Evolutionary conservation across 352 stramenopile species (phyloP).

Genomic region (Globisporangium sylvaticum): DNA sequence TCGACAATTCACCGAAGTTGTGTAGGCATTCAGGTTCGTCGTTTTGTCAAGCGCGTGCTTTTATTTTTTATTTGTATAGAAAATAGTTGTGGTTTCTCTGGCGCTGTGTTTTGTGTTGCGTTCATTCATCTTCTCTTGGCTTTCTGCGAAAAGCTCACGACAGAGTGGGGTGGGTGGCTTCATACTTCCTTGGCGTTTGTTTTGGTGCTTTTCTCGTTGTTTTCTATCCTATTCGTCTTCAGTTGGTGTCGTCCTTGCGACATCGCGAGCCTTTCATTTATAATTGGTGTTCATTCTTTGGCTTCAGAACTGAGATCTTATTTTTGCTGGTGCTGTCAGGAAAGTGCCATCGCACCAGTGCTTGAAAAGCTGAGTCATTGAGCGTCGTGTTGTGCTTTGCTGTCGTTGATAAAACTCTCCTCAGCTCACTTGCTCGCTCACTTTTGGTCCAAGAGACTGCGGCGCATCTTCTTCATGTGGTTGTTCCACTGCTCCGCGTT

Average conservation of each 20-base stretch:
- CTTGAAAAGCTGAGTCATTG: background rate
- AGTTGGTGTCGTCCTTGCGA: background rate
- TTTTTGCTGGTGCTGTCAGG: background rate
- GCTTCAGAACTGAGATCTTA: background rate
- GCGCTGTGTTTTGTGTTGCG: conserved; percentile 8
- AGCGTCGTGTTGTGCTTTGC: background rate
- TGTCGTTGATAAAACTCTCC: background rate
- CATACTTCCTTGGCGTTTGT: conserved; percentile 14
- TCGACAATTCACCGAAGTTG: background rate
- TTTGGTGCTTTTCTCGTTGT: background rate
- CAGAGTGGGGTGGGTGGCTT: background rate
- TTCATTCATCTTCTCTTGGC: background rate
- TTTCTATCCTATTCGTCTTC: background rate
- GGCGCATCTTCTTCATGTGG: conserved; percentile 80
- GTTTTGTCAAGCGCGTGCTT: background rate
- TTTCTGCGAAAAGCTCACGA: background rate
- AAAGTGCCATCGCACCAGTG: background rate
- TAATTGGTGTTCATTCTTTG: background rate
- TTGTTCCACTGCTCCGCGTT: conserved; percentile 77
- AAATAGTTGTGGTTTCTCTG: conserved; percentile 12
- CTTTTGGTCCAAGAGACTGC: conserved; percentile 56
- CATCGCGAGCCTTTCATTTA: background rate
- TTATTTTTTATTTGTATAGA: conserved; percentile 21
- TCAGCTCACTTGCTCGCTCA: conserved; percentile 11
- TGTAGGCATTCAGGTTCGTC: background rate